Conservation (phyloP, 768 basidiomycete genomes). For the Rhodotorula graminis region DNA sequence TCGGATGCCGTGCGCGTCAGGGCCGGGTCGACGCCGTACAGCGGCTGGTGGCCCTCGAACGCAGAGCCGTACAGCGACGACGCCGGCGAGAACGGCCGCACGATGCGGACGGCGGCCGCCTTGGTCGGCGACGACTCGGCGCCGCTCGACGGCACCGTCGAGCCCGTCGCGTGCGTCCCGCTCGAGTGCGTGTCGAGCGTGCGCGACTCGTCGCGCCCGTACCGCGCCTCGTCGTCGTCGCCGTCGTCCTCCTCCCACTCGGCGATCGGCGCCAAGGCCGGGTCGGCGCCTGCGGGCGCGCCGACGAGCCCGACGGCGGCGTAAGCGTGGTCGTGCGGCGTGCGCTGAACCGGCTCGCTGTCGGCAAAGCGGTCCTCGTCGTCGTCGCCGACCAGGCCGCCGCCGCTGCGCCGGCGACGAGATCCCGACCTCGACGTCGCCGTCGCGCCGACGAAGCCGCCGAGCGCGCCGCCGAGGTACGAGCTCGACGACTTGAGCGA, state of each 20-base stretch:
- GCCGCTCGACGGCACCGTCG: background rate
- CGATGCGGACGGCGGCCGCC: conserved; percentile 1
- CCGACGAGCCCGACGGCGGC: background rate
- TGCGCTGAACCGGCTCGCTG: background rate
- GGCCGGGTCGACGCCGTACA: background rate
- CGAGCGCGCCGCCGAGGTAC: conserved; percentile 26
- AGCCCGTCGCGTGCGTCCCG: conserved; percentile 14
- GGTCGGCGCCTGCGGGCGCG: background rate
- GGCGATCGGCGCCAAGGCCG: conserved; percentile 19
- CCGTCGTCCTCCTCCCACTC: conserved; percentile 31
- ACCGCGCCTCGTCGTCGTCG: conserved; percentile 3
- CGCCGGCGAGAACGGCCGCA: conserved; percentile 20
- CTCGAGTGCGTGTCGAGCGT: conserved; percentile 24
- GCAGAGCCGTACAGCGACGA: conserved; percentile 17
- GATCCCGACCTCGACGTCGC: too few species aligned
- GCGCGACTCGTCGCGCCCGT: conserved; percentile 6
- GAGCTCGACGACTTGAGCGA: conserved; percentile 9
- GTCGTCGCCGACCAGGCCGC: background rate
- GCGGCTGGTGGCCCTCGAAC: conserved; percentile 1
- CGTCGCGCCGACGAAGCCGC: conserved; percentile 21
- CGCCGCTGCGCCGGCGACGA: too few species aligned
- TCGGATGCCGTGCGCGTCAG: background rate
- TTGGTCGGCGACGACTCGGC: background rate
- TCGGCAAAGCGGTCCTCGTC: background rate
- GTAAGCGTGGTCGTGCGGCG: background rate